A percentile compares a stretch with the other conserved stretches of the same genome.
Conservation (phyloP, 2,329 filamentous ascomycete genomes). For the Trichophyton equinum region DNA sequence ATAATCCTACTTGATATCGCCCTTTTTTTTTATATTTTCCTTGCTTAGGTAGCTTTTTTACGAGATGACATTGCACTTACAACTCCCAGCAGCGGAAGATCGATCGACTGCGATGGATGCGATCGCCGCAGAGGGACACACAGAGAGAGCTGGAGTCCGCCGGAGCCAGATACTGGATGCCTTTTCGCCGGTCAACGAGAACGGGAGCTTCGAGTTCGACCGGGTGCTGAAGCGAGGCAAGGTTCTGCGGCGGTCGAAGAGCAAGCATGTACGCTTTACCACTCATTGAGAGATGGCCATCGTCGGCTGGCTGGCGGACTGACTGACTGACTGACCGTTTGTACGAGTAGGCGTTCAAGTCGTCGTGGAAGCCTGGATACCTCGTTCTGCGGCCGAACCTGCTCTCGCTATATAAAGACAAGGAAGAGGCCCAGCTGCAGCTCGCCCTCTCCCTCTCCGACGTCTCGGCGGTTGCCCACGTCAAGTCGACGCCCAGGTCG, state of each 20-base stretch:
- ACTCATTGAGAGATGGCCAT: background rate
- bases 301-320: background rate
- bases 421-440: conserved; percentile 76
- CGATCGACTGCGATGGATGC: background rate
- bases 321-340: conserved; percentile 9
- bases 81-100: background rate
- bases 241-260: conserved; percentile 77
- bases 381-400: conserved; percentile 82
- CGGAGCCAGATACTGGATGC: conserved; percentile 45
- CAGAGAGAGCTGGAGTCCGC: conserved; percentile 13
- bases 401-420: conserved; percentile 84
- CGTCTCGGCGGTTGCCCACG: conserved; percentile 75
- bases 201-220: conserved; percentile 93
- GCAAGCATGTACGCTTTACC: conserved; percentile 60
- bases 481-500: conserved; percentile 70
- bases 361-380: conserved; percentile 85
- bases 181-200: conserved; percentile 80
- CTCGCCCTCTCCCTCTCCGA: conserved; percentile 82
- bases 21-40: no score
- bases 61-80: background rate
- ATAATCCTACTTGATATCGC: background rate
- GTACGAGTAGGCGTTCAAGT: conserved; percentile 27
- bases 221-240: conserved; percentile 81
- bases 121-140: background rate
- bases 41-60: background rate